These are phyloP conservation scores for Calamus simplicifolius DNA, from an alignment of 176 grass and related monocot genomes.

Conservation along the genomic window DNA sequence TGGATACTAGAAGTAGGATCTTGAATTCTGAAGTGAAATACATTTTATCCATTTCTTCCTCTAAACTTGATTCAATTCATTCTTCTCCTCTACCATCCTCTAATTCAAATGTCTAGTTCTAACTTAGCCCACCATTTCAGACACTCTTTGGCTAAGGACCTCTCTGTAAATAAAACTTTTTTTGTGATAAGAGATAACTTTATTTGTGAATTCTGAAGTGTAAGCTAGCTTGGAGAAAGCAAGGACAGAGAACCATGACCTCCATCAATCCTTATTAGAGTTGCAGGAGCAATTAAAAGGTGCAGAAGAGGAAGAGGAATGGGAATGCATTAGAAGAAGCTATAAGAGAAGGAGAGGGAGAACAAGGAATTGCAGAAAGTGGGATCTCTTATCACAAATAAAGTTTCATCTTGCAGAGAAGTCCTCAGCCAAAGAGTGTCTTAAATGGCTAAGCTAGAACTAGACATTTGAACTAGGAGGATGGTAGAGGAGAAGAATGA, in stretches of 20 bases:
- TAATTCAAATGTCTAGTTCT: no score
- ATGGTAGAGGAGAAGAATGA: constrained; percentile 55
- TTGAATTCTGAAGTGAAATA: constrained; percentile 29
- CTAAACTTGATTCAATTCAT: no score
- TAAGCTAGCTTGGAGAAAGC: constrained; percentile 31
- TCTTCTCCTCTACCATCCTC: no score
- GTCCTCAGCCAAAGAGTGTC: constrained; percentile 49
- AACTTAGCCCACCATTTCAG: no score
- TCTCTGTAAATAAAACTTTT: no score
- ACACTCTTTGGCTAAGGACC: no score
- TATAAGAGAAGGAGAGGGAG: constrained; percentile 66
- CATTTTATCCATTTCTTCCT: no score
- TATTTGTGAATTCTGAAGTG: constrained; percentile 31
- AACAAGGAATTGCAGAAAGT: constrained; percentile 58
- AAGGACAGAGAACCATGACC: constrained; percentile 25
- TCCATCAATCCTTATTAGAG: constrained; percentile 43
- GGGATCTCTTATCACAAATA: no score
- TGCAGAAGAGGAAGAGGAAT: constrained; percentile 41
- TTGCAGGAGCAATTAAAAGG: constrained; percentile 43
- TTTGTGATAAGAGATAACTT: no score
- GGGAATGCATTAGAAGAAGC: constrained; percentile 34
- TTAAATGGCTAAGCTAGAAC: constrained; percentile 46
- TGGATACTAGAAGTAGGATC: constrained; percentile 22
- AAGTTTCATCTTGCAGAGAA: constrained; percentile 70
- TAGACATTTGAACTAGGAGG: constrained; percentile 41